Conservation (phyloP, 2,329 filamentous ascomycete genomes). For the Cladosporium sp. region DNA sequence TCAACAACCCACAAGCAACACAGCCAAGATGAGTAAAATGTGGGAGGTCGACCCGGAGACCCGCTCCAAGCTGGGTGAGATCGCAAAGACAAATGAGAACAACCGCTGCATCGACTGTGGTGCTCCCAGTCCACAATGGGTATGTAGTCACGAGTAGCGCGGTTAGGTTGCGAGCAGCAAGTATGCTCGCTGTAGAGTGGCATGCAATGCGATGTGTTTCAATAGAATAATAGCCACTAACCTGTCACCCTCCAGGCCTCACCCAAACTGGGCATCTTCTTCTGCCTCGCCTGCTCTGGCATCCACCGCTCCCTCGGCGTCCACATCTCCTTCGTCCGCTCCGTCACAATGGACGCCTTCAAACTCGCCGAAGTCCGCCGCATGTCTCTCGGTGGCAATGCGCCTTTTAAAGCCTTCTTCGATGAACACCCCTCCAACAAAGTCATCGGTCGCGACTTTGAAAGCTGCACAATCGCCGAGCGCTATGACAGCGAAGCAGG, state of each 20-base stretch:
- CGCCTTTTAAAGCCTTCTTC: slow-evolving; percentile 84
- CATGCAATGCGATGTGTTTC: neutral
- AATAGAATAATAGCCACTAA: neutral
- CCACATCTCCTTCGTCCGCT: slow-evolving; percentile 97
- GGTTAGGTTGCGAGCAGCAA: neutral
- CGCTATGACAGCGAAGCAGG: slow-evolving; percentile 86
- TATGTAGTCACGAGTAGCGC: slow-evolving; percentile 1
- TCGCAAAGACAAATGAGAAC: slow-evolving; percentile 89
- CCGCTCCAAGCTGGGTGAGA: slow-evolving; percentile 87
- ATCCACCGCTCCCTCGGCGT: slow-evolving; percentile 93
- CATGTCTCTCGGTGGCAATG: slow-evolving; percentile 91
- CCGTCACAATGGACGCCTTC: slow-evolving; percentile 98
- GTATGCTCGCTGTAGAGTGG: neutral
- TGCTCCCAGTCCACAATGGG: slow-evolving; percentile 94
- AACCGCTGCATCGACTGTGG: slow-evolving; percentile 92
- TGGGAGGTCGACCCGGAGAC: slow-evolving; percentile 99
- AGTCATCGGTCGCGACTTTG: slow-evolving; percentile 61
- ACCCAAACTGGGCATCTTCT: slow-evolving; percentile 97
- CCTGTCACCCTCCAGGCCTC: slow-evolving; percentile 56
- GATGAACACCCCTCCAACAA: slow-evolving; percentile 57
- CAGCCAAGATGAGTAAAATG: slow-evolving; percentile 66
- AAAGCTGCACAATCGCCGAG: slow-evolving; percentile 86
- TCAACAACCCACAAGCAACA: neutral
- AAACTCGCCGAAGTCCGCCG: slow-evolving; percentile 89
- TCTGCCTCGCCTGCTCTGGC: slow-evolving; percentile 94